phyloP scores from a whole-genome alignment of 495 filamentous ascomycete species.

The Rusavskia elegans region DNA sequence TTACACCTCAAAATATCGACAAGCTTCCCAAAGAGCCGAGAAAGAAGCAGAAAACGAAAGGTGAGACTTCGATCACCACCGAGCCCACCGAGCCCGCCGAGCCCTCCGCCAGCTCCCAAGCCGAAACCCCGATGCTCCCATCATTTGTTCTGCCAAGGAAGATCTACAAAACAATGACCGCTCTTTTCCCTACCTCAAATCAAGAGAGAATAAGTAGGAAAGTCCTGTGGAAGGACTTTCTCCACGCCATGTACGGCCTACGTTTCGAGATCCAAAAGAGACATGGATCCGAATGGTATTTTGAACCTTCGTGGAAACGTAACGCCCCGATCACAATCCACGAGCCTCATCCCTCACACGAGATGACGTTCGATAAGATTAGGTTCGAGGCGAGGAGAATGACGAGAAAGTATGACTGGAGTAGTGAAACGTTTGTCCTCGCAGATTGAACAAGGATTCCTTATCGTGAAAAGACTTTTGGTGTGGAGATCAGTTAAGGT shows the following conservation, averaged over 20 bases:
- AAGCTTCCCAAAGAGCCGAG: background rate
- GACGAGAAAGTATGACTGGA: conserved; percentile 1
- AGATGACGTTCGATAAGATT: background rate
- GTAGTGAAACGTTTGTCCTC: background rate
- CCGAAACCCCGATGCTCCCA: background rate
- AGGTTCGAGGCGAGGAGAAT: background rate
- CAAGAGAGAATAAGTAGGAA: background rate
- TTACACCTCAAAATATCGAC: background rate
- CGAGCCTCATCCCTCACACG: conserved; percentile 1
- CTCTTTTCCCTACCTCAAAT: background rate
- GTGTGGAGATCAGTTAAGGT: too few relatives aligned
- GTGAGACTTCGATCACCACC: background rate
- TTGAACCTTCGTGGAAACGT: background rate
- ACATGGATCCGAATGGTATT: conserved; percentile 1
- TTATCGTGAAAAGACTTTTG: too few relatives aligned
- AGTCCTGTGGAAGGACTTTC: background rate
- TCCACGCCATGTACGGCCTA: background rate
- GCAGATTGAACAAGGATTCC: too few relatives aligned
- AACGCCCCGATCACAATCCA: background rate
- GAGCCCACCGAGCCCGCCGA: background rate
- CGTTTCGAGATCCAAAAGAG: background rate
- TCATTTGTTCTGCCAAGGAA: background rate
- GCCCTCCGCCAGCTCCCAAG: background rate
- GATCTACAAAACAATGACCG: background rate
- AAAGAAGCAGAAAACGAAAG: background rate